Evolutionary conservation across 192 early-diverging fungal species (phyloP).

Genomic region (Entomortierella chlamydospora): DNA sequence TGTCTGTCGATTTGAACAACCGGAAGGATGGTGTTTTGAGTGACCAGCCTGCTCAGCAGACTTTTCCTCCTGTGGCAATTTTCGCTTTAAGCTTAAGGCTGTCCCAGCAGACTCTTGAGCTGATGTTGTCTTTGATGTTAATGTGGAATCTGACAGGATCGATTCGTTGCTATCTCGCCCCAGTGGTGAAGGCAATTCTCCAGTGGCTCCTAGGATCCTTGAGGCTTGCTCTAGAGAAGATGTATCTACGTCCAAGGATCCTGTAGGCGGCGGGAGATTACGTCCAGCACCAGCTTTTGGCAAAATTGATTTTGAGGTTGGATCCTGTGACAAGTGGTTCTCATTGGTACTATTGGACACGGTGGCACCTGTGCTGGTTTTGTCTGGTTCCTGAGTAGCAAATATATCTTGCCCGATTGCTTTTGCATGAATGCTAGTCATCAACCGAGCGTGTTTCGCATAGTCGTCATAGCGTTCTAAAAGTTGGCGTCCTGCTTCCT

Average conservation of each 20-base stretch:
- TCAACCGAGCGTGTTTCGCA: conserved; percentile 79
- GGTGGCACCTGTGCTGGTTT: not conserved
- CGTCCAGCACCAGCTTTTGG: not conserved
- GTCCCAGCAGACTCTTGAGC: not conserved
- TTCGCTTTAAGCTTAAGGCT: not conserved
- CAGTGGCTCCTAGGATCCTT: not conserved
- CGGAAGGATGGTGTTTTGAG: not conserved
- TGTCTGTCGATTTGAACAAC: conserved; percentile 2
- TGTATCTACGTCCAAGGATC: too few relatives aligned
- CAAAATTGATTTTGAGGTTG: not conserved
- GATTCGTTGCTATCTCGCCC: not conserved
- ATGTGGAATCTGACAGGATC: not conserved
- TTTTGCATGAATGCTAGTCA: conserved; percentile 86
- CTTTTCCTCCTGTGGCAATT: not conserved
- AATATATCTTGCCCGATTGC: conserved; percentile 6
- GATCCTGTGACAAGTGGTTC: not conserved
- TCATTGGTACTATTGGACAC: not conserved
- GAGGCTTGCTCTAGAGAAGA: not conserved
- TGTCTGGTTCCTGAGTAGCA: not conserved
- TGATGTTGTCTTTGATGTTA: not conserved
- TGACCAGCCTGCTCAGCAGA: not conserved
- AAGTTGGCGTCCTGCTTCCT: conserved; percentile 91
- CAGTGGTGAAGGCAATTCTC: not conserved
- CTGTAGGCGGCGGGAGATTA: not conserved
- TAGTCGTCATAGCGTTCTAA: conserved; percentile 90